Evolutionary conservation across 148 eudicot species (phyloP).

Genomic region (Rheum nobile): DNA sequence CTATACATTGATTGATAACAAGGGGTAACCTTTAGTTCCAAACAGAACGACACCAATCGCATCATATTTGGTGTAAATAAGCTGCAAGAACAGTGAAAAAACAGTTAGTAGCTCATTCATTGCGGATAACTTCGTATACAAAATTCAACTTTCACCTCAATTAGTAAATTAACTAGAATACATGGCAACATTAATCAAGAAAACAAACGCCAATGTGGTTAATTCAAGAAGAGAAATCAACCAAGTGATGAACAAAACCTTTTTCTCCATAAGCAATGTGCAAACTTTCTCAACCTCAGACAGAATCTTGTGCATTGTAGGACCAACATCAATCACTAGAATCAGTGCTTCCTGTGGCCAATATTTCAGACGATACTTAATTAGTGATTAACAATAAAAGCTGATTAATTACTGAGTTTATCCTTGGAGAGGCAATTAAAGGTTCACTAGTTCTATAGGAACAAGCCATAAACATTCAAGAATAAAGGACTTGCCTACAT

Average conservation of each 20-base stretch:
- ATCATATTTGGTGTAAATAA: no score
- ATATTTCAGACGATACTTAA: background rate
- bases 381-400: background rate
- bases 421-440: no score
- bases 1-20: no score
- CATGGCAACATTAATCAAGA: background rate
- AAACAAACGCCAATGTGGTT: background rate
- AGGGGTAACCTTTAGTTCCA: no score
- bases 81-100: no score
- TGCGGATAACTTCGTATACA: background rate
- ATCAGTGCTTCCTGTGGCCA: conserved; percentile 53
- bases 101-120: no score
- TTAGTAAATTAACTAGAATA: background rate
- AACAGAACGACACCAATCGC: conserved; percentile 7
- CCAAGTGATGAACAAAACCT: conserved; percentile 40
- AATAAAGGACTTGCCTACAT: no score
- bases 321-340: conserved; percentile 86
- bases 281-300: conserved; percentile 77
- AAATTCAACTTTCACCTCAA: background rate
- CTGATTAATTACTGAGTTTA: background rate
- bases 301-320: conserved; percentile 69
- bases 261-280: conserved; percentile 76
- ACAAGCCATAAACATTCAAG: no score
- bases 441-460: no score
- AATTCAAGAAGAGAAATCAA: conserved; percentile 1